A percentile compares a stretch with the other conserved stretches of the same genome.
phyloP scores from a whole-genome alignment of 805 yeast genomes.

The Kuraishia piskuri region DNA sequence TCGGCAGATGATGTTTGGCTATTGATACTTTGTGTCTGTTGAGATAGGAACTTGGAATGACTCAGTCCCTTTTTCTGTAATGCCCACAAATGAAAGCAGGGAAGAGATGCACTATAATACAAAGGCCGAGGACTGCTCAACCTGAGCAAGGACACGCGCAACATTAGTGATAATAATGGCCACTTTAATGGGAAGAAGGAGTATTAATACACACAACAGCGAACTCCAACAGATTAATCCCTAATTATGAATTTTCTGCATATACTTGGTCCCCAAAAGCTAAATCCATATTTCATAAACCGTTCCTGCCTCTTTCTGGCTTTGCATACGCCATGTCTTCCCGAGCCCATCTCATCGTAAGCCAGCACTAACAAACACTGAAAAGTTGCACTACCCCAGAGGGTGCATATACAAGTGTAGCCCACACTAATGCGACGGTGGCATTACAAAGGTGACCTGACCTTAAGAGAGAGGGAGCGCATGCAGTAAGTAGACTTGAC shows the following conservation, averaged over 20 bases:
- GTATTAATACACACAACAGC: too few relatives aligned
- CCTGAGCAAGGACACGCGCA: not conserved
- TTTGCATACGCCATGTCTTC: not conserved
- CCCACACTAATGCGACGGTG: too few relatives aligned
- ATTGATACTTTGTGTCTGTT: not conserved
- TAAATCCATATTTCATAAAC: not conserved
- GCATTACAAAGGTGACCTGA: too few relatives aligned
- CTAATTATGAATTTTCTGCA: too few relatives aligned
- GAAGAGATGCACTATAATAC: not conserved
- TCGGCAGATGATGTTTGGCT: not conserved
- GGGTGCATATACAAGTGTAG: not conserved
- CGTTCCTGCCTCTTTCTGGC: not conserved
- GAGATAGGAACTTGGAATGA: not conserved
- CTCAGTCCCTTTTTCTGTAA: not conserved
- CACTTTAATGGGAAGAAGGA: not conserved
- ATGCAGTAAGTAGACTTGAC: too few relatives aligned
- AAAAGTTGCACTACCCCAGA: not conserved
- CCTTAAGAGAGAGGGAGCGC: too few relatives aligned
- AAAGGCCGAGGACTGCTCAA: not conserved
- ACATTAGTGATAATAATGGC: not conserved
- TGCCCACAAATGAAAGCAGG: not conserved
- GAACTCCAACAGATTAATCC: too few relatives aligned
- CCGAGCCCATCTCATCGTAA: not conserved
- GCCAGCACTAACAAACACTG: not conserved
- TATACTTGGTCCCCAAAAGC: too few relatives aligned